A percentile compares a stretch with the other conserved stretches of the same genome.
Evolutionary conservation across 805 yeast genomes (phyloP).

Genomic region (Spathaspora gorwiae): DNA sequence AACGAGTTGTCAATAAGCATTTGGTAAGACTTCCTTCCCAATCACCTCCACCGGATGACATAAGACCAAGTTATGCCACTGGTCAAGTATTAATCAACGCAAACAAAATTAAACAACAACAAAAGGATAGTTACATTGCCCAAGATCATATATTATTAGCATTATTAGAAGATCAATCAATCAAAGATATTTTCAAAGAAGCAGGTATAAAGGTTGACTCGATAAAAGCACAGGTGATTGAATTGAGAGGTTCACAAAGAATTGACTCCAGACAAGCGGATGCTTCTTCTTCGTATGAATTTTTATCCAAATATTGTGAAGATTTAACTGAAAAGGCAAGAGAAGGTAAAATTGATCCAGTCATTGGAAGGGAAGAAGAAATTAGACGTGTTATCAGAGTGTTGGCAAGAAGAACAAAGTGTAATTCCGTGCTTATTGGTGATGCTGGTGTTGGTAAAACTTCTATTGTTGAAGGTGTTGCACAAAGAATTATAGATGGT

Average conservation of each 20-base stretch:
- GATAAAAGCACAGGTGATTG: constrained; percentile 70
- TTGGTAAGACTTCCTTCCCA: constrained; percentile 85
- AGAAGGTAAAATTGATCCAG: constrained; percentile 94
- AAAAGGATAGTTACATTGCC: constrained; percentile 86
- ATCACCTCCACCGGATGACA: constrained; percentile 81
- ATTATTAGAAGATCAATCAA: constrained; percentile 69
- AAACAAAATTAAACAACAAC: constrained; percentile 72
- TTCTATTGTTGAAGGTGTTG: constrained; percentile 96
- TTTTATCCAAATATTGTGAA: constrained; percentile 81
- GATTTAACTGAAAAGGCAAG: constrained; percentile 93
- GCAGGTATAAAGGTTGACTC: constrained; percentile 63
- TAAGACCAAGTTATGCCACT: constrained; percentile 70
- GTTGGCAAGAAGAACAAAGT: constrained; percentile 93
- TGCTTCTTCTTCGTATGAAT: constrained; percentile 79
- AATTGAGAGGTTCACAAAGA: constrained; percentile 82
- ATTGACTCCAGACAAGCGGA: constrained; percentile 95
- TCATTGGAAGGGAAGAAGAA: constrained; percentile 98
- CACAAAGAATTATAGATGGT: constrained; percentile 91
- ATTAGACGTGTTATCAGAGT: constrained; percentile 93
- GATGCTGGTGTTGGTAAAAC: constrained; percentile 99
- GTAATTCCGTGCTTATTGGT: constrained; percentile 95
- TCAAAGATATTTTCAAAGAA: constrained; percentile 70
- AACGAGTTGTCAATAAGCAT: constrained; percentile 73
- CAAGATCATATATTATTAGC: constrained; percentile 92
- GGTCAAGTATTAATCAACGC: constrained; percentile 74